phyloP scores from a whole-genome alignment of 768 basidiomycete genomes.

The Rhizopogon vinicolor region DNA sequence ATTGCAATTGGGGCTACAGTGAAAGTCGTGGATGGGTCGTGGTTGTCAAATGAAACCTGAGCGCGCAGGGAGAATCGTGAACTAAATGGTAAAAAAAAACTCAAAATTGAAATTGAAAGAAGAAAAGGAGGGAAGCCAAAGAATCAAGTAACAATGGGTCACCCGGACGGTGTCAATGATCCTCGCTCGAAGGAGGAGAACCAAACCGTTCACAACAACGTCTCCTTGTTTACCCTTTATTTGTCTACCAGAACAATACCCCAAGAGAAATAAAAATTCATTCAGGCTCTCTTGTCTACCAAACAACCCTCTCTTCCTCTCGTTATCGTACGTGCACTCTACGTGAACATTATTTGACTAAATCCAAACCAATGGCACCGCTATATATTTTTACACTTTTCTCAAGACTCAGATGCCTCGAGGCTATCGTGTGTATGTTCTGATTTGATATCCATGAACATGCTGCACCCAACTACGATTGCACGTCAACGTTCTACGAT shows the following conservation, averaged over 20 bases:
- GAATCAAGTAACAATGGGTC: constrained; percentile 26
- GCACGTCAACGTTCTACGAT: background rate
- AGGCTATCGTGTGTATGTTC: constrained; percentile 11
- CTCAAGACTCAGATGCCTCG: constrained; percentile 14
- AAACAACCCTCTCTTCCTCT: background rate
- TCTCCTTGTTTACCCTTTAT: constrained; percentile 5
- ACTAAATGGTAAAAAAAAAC: constrained; percentile 29
- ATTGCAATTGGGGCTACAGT: constrained; percentile 40
- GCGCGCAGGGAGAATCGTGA: constrained; percentile 24
- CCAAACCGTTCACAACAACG: constrained; percentile 12
- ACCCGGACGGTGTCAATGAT: constrained; percentile 9
- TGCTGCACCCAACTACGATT: background rate
- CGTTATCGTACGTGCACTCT: background rate
- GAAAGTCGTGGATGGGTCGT: constrained; percentile 35
- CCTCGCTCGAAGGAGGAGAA: constrained; percentile 25
- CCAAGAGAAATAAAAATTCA: background rate
- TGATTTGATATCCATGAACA: background rate
- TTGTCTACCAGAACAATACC: background rate
- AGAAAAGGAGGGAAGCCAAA: constrained; percentile 26
- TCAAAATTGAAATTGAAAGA: constrained; percentile 26
- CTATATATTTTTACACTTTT: constrained; percentile 4
- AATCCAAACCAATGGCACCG: constrained; percentile 11
- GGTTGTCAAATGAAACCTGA: constrained; percentile 30
- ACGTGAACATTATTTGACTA: constrained; percentile 3
- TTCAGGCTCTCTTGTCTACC: background rate